phyloP scores from a whole-genome alignment of 2,329 filamentous ascomycete genomes.

The Apiospora marii region DNA sequence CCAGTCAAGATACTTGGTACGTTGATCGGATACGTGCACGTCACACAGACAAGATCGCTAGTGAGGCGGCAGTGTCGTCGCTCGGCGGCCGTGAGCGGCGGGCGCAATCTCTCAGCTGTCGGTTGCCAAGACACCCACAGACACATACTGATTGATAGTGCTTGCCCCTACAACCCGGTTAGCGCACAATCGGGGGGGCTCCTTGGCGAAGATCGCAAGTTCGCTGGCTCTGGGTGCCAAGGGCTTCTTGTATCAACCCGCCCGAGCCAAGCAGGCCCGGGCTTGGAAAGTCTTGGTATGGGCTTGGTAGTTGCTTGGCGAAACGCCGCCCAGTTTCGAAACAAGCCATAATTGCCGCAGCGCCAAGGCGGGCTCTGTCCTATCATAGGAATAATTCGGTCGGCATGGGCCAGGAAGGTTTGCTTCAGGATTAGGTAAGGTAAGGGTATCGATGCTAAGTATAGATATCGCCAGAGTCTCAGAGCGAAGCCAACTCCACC shows the following conservation, averaged over 20 bases:
- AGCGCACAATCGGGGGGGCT: background rate
- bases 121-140: background rate
- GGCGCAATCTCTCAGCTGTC: background rate
- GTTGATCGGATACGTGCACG: background rate
- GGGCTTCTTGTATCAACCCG: too few species aligned
- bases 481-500: conserved; percentile 2
- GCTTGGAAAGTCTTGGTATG: background rate
- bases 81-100: background rate
- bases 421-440: conserved; percentile 10
- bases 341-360: conserved; percentile 15
- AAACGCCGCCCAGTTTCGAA: conserved; percentile 16
- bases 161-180: background rate
- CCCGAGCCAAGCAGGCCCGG: conserved; percentile 3
- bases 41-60: background rate
- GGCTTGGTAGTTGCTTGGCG: background rate
- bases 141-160: background rate
- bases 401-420: background rate
- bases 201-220: conserved; percentile 1
- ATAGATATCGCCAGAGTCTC: background rate
- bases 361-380: background rate
- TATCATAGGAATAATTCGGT: background rate
- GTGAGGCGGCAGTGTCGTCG: background rate
- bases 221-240: background rate
- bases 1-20: background rate
- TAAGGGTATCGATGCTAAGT: conserved; percentile 12